Base-by-base conservation (phyloP, 352 stramenopile species). In the Globisporangium nunn region DNA sequence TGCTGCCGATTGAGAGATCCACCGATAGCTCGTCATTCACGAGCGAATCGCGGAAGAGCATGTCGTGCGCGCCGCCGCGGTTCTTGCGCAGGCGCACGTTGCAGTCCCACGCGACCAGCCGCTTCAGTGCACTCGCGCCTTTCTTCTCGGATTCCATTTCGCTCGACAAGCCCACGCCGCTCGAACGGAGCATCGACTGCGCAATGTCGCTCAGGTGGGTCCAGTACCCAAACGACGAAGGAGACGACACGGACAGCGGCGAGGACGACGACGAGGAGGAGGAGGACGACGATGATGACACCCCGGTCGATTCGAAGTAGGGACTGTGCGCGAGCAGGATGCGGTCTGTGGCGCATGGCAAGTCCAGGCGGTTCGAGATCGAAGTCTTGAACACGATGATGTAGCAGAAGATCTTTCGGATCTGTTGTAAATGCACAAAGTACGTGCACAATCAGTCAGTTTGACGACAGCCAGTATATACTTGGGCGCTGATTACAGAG, bases 341-440 rank as follows among this genome's bases (percentile, higher is more conserved):
- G 15, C 81, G 80, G 54, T 94, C 84, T 2, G 78, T 82, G 18
- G 78, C 67, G 29, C 72, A 85, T 29, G 84, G 84, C 2, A 94
- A 55, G 29, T 92, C 81, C 11, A 94, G 67, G 6, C 84, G 84
- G 40, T 84, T 91, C 10, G 80, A 89, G 37, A 69, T 63, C 50
- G 85, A 84, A 5, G 84, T 78, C 66, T 92, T 92, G 59, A 91
- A 92, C 30, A 91, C 84, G 45, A 94, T 72, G 58, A 92, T 78
- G 58, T 94, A 91, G 61, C 71, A 70, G 61, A 89, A 94, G 56
- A 92, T 91, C 64, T 91, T 91, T 44, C 82, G 81, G 59, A 93
- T 87, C 78, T 91, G 40, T 23, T 23, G 23, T 23, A 23, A 23
- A 23, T 23, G 23, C 23, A 23, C 23, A 23, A 23, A 23, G 23